A percentile compares a stretch with the other conserved stretches of the same genome.
These are phyloP conservation scores for Arabis hirsuta DNA, from an alignment of 345 rosid species.

Conservation along the genomic window DNA sequence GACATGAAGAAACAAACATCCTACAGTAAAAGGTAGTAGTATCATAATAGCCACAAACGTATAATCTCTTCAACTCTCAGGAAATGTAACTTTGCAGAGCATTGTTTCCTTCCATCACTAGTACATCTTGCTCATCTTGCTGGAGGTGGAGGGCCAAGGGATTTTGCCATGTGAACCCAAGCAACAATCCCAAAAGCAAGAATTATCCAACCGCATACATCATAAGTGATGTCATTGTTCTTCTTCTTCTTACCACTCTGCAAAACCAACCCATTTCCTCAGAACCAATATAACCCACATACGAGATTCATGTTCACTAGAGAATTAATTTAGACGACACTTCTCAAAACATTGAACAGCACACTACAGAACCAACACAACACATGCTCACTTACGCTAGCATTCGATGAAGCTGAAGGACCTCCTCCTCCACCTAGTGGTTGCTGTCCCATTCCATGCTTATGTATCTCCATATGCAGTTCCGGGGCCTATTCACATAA, in stretches of 20 bases:
- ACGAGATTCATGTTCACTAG: not conserved
- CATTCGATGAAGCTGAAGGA: conserved; percentile 61
- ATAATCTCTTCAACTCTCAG: conserved; percentile 19
- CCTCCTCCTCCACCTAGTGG: conserved; percentile 52
- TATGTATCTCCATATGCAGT: conserved; percentile 67
- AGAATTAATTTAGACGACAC: not conserved
- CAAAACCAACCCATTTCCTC: conserved; percentile 3
- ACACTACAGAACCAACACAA: conserved; percentile 5
- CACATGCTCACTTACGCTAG: conserved; percentile 50
- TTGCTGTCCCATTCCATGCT: conserved; percentile 59
- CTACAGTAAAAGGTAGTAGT: conserved; percentile 1
- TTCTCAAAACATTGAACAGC: not conserved
- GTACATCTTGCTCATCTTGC: conserved; percentile 29
- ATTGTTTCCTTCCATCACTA: conserved; percentile 3
- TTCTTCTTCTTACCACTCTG: conserved; percentile 59
- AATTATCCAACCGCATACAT: conserved; percentile 87
- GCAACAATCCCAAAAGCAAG: conserved; percentile 83
- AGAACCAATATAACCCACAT: not conserved
- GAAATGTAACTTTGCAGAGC: conserved; percentile 7
- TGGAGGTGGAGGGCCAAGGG: conserved; percentile 69
- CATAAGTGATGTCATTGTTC: conserved; percentile 78
- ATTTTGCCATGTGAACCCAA: conserved; percentile 87
- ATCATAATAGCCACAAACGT: conserved; percentile 23
- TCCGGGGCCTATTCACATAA: conserved; percentile 68
- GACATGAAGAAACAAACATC: conserved; percentile 20